Conservation (phyloP, 192 early-diverging fungal species). For the Pecoramyces ruminantium region DNA sequence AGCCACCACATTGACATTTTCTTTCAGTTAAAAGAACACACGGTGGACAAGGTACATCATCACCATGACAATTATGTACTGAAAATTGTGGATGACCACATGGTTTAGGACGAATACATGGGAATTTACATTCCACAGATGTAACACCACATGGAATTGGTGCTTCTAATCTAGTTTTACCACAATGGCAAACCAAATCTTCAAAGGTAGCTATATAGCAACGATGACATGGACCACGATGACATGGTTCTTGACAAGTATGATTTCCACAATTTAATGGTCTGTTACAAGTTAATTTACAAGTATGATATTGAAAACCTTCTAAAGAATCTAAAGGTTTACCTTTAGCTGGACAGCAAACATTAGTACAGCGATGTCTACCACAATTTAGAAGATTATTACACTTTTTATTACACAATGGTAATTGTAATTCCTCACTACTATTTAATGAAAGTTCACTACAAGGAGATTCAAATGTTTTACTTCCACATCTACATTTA, state of each 20-base stretch:
- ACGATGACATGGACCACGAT: constrained; percentile 16
- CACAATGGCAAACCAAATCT: constrained; percentile 74
- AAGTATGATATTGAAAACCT: constrained; percentile 28
- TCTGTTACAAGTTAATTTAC: constrained; percentile 51
- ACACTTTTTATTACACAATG: constrained; percentile 46
- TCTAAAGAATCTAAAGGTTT: constrained; percentile 13
- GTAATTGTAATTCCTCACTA: constrained; percentile 17
- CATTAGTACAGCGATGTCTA: constrained; percentile 45
- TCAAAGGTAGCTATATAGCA: constrained; percentile 50
- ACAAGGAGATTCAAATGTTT: constrained; percentile 22
- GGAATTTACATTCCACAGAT: constrained; percentile 53
- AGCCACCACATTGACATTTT: constrained; percentile 14
- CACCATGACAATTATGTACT: constrained; percentile 71
- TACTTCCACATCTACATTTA: constrained; percentile 46
- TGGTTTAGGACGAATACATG: constrained; percentile 45
- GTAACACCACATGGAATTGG: constrained; percentile 73
- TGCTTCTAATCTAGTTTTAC: constrained; percentile 56
- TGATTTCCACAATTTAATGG: constrained; percentile 68
- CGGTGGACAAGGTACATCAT: constrained; percentile 73
- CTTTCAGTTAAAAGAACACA: constrained; percentile 67
- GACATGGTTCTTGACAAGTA: constrained; percentile 55
- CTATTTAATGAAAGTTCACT: constrained; percentile 10
- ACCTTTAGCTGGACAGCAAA: constrained; percentile 40
- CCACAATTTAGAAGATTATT: constrained; percentile 40
- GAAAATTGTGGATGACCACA: constrained; percentile 66